phyloP scores from a whole-genome alignment of 106 monocot species.

The Xerophyta viscosa region DNA sequence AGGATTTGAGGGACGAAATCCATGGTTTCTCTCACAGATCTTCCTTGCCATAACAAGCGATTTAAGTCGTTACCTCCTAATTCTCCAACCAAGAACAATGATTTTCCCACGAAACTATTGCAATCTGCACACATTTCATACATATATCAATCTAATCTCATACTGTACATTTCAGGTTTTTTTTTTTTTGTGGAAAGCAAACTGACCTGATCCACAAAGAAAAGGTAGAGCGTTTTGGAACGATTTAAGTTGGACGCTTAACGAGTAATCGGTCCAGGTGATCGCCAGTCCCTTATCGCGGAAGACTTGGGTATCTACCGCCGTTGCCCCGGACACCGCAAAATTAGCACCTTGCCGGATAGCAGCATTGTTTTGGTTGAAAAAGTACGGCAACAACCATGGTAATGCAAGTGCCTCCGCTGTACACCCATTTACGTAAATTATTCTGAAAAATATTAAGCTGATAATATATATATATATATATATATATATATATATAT shows the following conservation, averaged over 20 bases:
- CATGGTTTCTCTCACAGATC: not conserved
- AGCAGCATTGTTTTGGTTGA: not conserved
- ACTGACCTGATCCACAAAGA: too few relatives aligned
- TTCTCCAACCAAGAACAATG: constrained; percentile 12
- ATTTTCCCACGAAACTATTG: not conserved
- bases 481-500: too few relatives aligned
- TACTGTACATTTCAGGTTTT: not conserved
- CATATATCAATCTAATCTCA: too few relatives aligned
- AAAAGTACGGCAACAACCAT: not conserved
- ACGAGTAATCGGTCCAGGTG: not conserved
- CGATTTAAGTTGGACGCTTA: constrained; percentile 2
- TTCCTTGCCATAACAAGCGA: not conserved
- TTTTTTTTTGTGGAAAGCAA: not conserved
- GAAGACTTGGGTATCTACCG: constrained; percentile 1
- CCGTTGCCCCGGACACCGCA: constrained; percentile 6
- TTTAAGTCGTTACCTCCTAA: constrained; percentile 16
- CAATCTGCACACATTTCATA: not conserved
- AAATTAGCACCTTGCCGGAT: constrained; percentile 6
- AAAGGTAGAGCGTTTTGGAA: not conserved
- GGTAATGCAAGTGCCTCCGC: constrained; percentile 4
- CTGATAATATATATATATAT: not conserved
- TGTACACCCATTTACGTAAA: too few relatives aligned
- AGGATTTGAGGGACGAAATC: constrained; percentile 3
- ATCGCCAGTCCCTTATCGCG: not conserved
- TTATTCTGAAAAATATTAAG: not conserved